phyloP scores from a whole-genome alignment of 2,329 filamentous ascomycete genomes.

The Penicillium hesseltinei region DNA sequence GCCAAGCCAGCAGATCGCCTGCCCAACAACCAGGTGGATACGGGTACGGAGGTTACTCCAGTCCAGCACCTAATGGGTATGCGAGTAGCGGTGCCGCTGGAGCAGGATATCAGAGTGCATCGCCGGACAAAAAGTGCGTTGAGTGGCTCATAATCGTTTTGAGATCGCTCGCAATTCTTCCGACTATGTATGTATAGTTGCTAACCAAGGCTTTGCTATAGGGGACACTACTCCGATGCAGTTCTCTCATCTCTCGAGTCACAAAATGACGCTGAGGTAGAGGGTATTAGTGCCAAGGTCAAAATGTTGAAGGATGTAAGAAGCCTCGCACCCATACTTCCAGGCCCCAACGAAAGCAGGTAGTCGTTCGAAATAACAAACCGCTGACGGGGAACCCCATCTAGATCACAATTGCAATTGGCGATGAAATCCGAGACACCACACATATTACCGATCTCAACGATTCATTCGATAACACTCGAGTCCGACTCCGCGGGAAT shows the following conservation, averaged over 20 bases:
- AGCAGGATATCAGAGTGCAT: slow-evolving; percentile 57
- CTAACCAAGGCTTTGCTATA: slow-evolving; percentile 34
- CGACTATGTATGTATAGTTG: background rate
- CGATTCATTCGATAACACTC: slow-evolving; percentile 83
- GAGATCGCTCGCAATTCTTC: background rate
- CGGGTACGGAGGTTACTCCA: slow-evolving; percentile 35
- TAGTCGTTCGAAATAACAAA: background rate
- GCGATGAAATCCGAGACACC: slow-evolving; percentile 90
- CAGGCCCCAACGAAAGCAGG: background rate
- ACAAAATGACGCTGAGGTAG: slow-evolving; percentile 87
- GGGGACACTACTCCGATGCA: slow-evolving; percentile 88
- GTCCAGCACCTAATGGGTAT: slow-evolving; percentile 25
- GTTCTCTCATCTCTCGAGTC: slow-evolving; percentile 91
- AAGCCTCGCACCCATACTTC: slow-evolving; percentile 16
- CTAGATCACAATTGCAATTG: slow-evolving; percentile 87
- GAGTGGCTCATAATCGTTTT: background rate
- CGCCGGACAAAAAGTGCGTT: slow-evolving; percentile 66
- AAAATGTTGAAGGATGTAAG: slow-evolving; percentile 82
- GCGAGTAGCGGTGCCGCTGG: slow-evolving; percentile 29
- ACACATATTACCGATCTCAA: slow-evolving; percentile 92
- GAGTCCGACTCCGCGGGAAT: slow-evolving; percentile 77
- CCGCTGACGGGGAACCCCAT: slow-evolving; percentile 11
- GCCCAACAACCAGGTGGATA: slow-evolving; percentile 53
- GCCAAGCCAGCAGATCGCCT: slow-evolving; percentile 41
- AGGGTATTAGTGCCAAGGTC: slow-evolving; percentile 89